Evolutionary conservation across 2,329 filamentous ascomycete genomes (phyloP).

Genomic region (Penicillium occitanis): DNA sequence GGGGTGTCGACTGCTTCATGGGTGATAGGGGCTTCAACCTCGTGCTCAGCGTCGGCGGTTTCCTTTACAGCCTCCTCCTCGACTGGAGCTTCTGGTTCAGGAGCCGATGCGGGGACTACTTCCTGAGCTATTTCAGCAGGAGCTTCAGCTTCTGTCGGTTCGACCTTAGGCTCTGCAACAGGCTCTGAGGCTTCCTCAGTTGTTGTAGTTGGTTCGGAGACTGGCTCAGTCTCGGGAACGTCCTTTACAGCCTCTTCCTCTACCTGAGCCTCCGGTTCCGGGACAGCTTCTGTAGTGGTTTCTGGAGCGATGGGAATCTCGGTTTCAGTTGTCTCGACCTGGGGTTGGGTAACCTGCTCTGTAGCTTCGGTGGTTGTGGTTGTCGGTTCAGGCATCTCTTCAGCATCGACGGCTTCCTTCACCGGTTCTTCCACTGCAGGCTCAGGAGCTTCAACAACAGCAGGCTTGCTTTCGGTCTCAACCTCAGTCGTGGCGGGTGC

Average conservation of each 20-base stretch:
- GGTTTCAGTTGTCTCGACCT: not conserved
- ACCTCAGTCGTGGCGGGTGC: not conserved
- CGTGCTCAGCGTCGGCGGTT: not conserved
- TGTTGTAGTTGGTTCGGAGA: not conserved
- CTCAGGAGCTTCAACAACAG: not conserved
- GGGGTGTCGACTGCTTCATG: not conserved
- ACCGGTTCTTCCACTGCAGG: not conserved
- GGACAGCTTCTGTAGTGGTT: not conserved
- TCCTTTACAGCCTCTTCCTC: not conserved
- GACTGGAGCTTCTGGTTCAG: not conserved
- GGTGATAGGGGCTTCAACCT: not conserved
- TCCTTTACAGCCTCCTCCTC: not conserved
- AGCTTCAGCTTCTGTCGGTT: not conserved
- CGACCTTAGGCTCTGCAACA: not conserved
- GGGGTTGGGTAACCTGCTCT: not conserved
- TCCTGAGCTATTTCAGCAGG: not conserved
- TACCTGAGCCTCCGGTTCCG: not conserved
- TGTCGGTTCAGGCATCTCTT: not conserved
- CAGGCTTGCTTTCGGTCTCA: not conserved
- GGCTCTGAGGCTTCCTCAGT: not conserved
- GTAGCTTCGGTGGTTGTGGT: not conserved
- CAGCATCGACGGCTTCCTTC: not conserved
- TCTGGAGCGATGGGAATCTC: not conserved
- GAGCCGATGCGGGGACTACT: not conserved
- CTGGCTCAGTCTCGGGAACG: not conserved